Evolutionary conservation across 2,329 filamentous ascomycete genomes (phyloP).

Genomic region (Colletotrichum tanaceti): DNA sequence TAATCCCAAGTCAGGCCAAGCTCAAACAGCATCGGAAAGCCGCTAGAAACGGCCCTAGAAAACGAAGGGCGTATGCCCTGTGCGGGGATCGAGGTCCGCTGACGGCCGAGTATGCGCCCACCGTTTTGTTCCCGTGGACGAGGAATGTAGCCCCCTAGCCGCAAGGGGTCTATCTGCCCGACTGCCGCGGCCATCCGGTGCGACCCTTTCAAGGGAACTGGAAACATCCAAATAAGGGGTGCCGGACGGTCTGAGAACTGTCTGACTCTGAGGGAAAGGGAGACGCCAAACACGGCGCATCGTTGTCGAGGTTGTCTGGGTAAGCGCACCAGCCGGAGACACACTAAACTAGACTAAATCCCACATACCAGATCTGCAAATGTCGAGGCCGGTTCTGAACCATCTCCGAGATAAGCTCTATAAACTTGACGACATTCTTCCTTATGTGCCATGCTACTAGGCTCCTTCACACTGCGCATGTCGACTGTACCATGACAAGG

Average conservation of each 20-base stretch:
- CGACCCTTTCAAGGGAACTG: constrained; percentile 31
- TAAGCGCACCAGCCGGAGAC: constrained; percentile 29
- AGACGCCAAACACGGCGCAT: constrained; percentile 2
- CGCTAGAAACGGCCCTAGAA: constrained; percentile 38
- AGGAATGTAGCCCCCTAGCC: constrained; percentile 14
- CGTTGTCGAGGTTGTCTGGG: not conserved
- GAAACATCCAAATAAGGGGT: constrained; percentile 26
- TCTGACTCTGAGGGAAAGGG: constrained; percentile 20
- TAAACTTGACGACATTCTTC: not conserved
- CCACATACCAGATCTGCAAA: constrained; percentile 9
- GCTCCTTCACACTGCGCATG: not conserved
- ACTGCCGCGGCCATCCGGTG: constrained; percentile 6
- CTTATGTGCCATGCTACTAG: not conserved
- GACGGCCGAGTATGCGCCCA: constrained; percentile 23
- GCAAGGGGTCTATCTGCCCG: not conserved
- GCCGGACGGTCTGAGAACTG: constrained; percentile 22
- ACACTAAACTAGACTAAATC: constrained; percentile 7
- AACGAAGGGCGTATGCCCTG: constrained; percentile 33
- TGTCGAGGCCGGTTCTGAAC: constrained; percentile 6
- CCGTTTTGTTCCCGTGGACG: constrained; percentile 35
- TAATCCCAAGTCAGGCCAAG: constrained; percentile 24
- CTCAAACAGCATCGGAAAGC: constrained; percentile 25
- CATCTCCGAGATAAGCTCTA: constrained; percentile 2
- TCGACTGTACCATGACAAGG: not conserved
- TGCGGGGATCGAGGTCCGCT: constrained; percentile 37